Percentiles rank a stretch among this genome's conserved stretches.
Evolutionary conservation across 225 moss, liverwort and hornwort species (phyloP).

Genomic region (Sphagnum contortum): DNA sequence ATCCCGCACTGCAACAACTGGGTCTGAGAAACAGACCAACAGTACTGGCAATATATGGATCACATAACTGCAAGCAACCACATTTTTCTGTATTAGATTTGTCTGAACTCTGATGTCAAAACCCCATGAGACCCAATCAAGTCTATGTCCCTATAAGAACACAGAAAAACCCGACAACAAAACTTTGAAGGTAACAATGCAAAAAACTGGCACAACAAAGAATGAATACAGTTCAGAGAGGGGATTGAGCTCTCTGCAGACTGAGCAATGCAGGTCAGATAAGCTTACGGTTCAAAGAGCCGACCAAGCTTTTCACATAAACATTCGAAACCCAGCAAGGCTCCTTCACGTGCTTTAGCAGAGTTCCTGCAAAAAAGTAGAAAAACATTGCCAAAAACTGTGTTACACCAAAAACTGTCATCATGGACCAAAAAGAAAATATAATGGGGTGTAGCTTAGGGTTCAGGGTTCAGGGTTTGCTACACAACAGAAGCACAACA

Average conservation of each 20-base stretch:
- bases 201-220: too few species aligned
- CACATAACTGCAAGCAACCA: constrained; percentile 64
- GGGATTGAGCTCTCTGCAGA: too few species aligned
- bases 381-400: background rate
- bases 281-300: constrained; percentile 87
- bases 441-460: too few species aligned
- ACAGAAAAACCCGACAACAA: too few species aligned
- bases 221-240: too few species aligned
- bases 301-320: constrained; percentile 97
- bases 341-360: constrained; percentile 91
- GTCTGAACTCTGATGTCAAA: too few species aligned
- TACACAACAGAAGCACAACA: too few species aligned
- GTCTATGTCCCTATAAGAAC: too few species aligned
- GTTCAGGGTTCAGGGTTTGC: too few species aligned
- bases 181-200: too few species aligned
- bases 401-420: background rate
- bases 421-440: background rate
- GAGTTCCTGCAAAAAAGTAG: constrained; percentile 44
- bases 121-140: too few species aligned
- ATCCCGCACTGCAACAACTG: constrained; percentile 94
- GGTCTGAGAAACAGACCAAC: constrained; percentile 98
- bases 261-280: too few species aligned
- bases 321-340: constrained; percentile 87
- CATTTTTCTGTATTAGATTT: background rate
- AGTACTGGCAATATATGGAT: constrained; percentile 91